Percentiles rank a stretch among this genome's conserved stretches.
Evolutionary conservation across 108 stramenopile species (phyloP).

Genomic region (Chaetoceros muelleri): DNA sequence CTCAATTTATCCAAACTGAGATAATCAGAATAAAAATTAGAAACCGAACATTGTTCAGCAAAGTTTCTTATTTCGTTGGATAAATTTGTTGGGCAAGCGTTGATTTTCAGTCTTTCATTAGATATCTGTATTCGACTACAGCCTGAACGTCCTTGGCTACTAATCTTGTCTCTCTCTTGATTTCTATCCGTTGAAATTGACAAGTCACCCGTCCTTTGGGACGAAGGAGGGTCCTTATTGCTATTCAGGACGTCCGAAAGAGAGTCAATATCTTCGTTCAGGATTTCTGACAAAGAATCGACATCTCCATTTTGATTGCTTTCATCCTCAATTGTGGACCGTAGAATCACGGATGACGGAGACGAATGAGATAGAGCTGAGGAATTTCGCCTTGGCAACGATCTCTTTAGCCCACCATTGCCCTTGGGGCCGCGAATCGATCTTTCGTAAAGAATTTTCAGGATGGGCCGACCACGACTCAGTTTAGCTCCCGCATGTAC

Average conservation of each 20-base stretch:
- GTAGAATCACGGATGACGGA: neutral
- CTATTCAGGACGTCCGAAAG: neutral
- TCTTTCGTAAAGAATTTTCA: neutral
- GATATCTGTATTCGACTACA: neutral
- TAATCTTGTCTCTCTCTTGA: too few species aligned
- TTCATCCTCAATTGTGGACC: neutral
- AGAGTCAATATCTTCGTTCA: neutral
- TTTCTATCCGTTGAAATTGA: too few species aligned
- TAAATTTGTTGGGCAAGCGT: constrained; percentile 3
- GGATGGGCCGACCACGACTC: neutral
- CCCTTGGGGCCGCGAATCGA: neutral
- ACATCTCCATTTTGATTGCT: neutral
- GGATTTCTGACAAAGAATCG: neutral
- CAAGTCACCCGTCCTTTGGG: neutral
- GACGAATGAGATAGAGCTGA: neutral
- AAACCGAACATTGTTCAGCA: constrained; percentile 46
- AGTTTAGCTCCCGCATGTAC: neutral
- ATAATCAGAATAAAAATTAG: constrained; percentile 55
- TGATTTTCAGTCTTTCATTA: neutral
- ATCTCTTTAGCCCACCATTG: neutral
- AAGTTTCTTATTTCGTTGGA: constrained; percentile 35
- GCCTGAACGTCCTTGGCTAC: neutral
- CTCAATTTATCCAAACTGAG: constrained; percentile 36
- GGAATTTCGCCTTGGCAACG: neutral
- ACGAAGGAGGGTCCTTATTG: neutral